A percentile compares a stretch with the other conserved stretches of the same genome.
Conservation (phyloP, 1,284 basidiomycete species). For the Microbotryum scabiosae region DNA sequence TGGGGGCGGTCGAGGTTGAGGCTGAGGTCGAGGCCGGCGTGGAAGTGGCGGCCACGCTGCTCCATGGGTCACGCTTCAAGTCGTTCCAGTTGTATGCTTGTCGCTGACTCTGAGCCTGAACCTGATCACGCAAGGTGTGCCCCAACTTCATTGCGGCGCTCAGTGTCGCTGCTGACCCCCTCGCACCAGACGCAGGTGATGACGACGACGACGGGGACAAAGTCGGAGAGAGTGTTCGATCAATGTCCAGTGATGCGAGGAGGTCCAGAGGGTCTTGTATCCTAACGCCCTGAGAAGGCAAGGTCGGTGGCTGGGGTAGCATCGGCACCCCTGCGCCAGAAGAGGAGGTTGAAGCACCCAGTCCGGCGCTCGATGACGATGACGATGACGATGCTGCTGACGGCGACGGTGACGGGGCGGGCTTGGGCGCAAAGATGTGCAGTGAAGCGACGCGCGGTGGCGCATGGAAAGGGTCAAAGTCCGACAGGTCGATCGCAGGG, state of each 20-base stretch:
- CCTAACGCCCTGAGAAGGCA: not conserved
- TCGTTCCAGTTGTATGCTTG: slow-evolving; percentile 6
- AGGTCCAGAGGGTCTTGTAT: slow-evolving; percentile 5
- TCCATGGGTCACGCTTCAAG: slow-evolving; percentile 11
- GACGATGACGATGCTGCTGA: not conserved
- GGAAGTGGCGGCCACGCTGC: not conserved
- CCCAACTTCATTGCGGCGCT: not conserved
- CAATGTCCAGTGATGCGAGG: not conserved
- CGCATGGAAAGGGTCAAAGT: slow-evolving; percentile 14
- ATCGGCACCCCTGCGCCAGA: not conserved
- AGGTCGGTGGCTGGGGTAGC: not conserved
- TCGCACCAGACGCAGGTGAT: not conserved
- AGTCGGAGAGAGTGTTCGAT: not conserved
- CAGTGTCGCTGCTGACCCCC: not conserved
- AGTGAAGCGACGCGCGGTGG: not conserved
- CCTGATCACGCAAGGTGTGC: not conserved
- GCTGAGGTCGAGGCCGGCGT: not conserved
- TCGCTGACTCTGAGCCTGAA: slow-evolving; percentile 4
- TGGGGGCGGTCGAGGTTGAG: not conserved
- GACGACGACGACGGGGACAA: not conserved
- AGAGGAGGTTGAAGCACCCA: not conserved
- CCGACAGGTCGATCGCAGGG: slow-evolving; percentile 13
- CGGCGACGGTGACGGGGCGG: not conserved
- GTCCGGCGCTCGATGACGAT: not conserved
- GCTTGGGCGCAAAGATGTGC: not conserved